A percentile compares a stretch with the other conserved stretches of the same genome.
These are phyloP conservation scores for Tolypocladium paradoxum DNA, from an alignment of 2,329 filamentous ascomycete genomes.

Conservation along the genomic window DNA sequence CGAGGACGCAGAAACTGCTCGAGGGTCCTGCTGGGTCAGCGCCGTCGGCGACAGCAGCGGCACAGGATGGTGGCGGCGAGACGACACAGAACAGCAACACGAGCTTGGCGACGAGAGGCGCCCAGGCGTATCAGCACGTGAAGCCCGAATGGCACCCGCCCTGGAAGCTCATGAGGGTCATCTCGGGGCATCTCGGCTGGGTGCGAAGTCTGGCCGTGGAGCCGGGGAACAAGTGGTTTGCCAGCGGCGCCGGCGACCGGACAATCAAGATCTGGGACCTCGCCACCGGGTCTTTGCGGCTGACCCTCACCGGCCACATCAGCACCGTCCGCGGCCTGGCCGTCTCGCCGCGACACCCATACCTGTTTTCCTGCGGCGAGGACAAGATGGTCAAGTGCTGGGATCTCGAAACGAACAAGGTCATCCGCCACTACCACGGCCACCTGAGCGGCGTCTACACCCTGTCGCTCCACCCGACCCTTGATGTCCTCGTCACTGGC, in stretches of 20 bases:
- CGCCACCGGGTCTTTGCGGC: slow-evolving; percentile 69
- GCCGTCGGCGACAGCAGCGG: slow-evolving; percentile 11
- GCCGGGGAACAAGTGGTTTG: slow-evolving; percentile 96
- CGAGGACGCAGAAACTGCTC: slow-evolving; percentile 26
- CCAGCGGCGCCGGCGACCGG: slow-evolving; percentile 84
- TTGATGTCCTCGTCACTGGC: slow-evolving; percentile 90
- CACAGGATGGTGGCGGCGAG: slow-evolving; percentile 7
- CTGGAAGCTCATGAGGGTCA: slow-evolving; percentile 97
- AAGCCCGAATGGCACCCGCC: slow-evolving; percentile 95
- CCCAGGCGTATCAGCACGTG: slow-evolving; percentile 27
- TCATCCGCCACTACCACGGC: slow-evolving; percentile 94
- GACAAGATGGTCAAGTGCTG: slow-evolving; percentile 99
- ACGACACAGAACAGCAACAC: slow-evolving; percentile 14
- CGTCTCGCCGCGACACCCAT: slow-evolving; percentile 86
- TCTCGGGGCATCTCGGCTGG: slow-evolving; percentile 94
- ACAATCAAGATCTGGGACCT: slow-evolving; percentile 99
- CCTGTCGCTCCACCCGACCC: slow-evolving; percentile 80
- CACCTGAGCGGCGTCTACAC: slow-evolving; percentile 95
- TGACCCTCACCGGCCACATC: slow-evolving; percentile 90
- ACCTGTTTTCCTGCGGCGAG: slow-evolving; percentile 94
- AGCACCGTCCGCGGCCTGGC: slow-evolving; percentile 87
- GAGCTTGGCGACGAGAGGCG: slow-evolving; percentile 20
- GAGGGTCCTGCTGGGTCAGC: slow-evolving; percentile 27
- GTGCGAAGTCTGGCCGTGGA: slow-evolving; percentile 83
- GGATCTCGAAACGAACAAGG: slow-evolving; percentile 99